Evolutionary conservation across 1,284 basidiomycete species (phyloP).

Genomic region (Hemileccinum hortonii): DNA sequence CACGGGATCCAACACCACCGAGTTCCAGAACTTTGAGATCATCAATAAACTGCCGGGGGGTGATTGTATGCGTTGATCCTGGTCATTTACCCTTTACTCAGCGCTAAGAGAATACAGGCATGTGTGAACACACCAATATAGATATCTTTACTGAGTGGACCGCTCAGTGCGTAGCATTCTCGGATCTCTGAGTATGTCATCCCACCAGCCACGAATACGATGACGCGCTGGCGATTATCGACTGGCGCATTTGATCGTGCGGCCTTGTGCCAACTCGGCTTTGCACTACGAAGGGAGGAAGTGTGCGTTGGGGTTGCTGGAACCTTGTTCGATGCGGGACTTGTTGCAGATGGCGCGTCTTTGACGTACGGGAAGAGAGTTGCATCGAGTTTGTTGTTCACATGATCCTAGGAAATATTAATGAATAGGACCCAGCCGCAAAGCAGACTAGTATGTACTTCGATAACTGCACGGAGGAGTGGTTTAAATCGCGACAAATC

Average conservation of each 20-base stretch:
- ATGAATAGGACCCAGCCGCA: not conserved
- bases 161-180: conserved; percentile 80
- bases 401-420: conserved; percentile 65
- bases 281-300: conserved; percentile 79
- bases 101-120: not conserved
- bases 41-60: conserved; percentile 82
- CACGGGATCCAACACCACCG: conserved; percentile 71
- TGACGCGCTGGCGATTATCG: conserved; percentile 76
- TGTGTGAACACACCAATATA: conserved; percentile 72
- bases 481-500: conserved; percentile 96
- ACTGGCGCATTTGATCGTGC: conserved; percentile 50
- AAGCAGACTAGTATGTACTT: conserved; percentile 45
- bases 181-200: conserved; percentile 97
- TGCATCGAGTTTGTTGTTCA: conserved; percentile 75
- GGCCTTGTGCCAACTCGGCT: conserved; percentile 83
- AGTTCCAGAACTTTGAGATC: conserved; percentile 84
- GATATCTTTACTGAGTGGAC: conserved; percentile 80
- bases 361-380: conserved; percentile 87
- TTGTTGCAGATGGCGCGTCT: conserved; percentile 69
- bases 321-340: conserved; percentile 47
- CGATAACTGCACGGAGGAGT: conserved; percentile 78
- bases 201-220: conserved; percentile 94
- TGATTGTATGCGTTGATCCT: conserved; percentile 90
- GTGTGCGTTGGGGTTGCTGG: conserved; percentile 48
- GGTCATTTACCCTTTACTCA: conserved; percentile 4